These are phyloP conservation scores for Ophiocordyceps camponoti-leonardi DNA, from an alignment of 2,329 filamentous ascomycete species.

Conservation along the genomic window DNA sequence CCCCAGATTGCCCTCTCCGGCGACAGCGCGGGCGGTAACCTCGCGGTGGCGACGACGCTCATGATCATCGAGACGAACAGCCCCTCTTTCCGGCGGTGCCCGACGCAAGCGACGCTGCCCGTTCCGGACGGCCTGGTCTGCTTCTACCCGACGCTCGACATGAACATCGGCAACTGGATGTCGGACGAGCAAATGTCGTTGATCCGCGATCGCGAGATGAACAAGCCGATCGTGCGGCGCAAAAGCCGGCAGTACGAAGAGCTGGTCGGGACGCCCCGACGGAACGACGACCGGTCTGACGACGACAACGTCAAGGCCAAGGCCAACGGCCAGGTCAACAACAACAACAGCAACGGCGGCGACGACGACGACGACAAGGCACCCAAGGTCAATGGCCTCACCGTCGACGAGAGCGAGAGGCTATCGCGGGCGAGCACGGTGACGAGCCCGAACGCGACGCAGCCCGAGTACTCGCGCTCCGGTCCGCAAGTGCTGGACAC, in stretches of 20 bases:
- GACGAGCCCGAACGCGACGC: constrained; percentile 15
- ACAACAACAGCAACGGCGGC: no score
- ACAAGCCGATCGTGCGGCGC: constrained; percentile 58
- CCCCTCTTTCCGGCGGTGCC: constrained; percentile 14
- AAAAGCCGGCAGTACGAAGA: constrained; percentile 84
- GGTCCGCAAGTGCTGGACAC: constrained; percentile 17
- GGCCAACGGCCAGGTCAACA: not conserved
- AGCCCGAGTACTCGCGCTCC: constrained; percentile 32
- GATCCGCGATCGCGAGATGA: constrained; percentile 70
- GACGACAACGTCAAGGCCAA: not conserved
- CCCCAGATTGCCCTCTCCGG: constrained; percentile 27
- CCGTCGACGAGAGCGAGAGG: constrained; percentile 42
- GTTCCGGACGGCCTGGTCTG: constrained; percentile 66
- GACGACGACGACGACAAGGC: no score
- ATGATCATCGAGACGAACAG: constrained; percentile 73
- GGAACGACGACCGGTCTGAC: constrained; percentile 44
- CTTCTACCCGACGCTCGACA: constrained; percentile 79
- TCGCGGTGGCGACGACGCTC: constrained; percentile 52
- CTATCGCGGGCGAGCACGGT: constrained; percentile 10
- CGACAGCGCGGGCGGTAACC: constrained; percentile 31
- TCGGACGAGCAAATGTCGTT: constrained; percentile 93
- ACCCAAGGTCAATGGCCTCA: no score
- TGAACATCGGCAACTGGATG: constrained; percentile 99
- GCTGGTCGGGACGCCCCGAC: constrained; percentile 66
- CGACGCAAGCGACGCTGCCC: constrained; percentile 39